Evolutionary conservation across 1,284 basidiomycete genomes (phyloP), one percentile per base, ranked within the genome.

Genomic region (Ceratobasidium sp.): DNA sequence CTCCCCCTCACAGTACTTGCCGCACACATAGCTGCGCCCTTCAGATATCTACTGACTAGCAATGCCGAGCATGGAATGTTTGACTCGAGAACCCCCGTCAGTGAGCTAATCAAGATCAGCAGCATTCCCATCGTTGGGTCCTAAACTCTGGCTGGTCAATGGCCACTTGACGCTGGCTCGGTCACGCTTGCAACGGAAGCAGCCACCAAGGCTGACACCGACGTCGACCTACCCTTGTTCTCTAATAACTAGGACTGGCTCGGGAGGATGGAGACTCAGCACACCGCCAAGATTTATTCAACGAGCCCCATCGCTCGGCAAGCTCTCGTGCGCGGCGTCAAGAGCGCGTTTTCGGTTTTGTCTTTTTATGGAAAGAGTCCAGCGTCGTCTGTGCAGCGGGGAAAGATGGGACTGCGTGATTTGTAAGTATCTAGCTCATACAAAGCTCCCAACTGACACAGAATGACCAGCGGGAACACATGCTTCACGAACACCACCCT

Each of bases 401-500:
- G 96, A 0, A 92, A 94, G 1, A 88, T 96, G 17, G 97, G 96
- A 44, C 87, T 98, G 40, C 91, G 91, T 57, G 98, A 98, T 83
- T 91, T 97, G 88, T 96, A 86, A 81, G 88, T 85, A n/a, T 26
- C 77, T 59, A 4, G 69, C 50, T 40, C 26, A 5, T n/a, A 7
- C 42, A 33, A 77, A 54, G 73, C 26, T 48, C 75, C n/a, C n/a
- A 6, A 9, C 42, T 59, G 20, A 69, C 79, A 76, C n/a, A n/a
- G n/a, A 74, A 80, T 28, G 26, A 23, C 9, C 23, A 93, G 92
- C 89, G 93, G 92, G 17, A 96, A 97, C 83, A 97, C 96, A 0
- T 97, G 96, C 83, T 97, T 97, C 86, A 98, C 98, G 96, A 98
- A 98, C 84, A 96, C 95, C 68, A 96, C 97, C 0, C 88, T 98